Percentiles rank a stretch among this genome's conserved stretches.
These are phyloP conservation scores for Solanum hybrid DNA, from an alignment of 305 asterid genomes.

Conservation along the genomic window DNA sequence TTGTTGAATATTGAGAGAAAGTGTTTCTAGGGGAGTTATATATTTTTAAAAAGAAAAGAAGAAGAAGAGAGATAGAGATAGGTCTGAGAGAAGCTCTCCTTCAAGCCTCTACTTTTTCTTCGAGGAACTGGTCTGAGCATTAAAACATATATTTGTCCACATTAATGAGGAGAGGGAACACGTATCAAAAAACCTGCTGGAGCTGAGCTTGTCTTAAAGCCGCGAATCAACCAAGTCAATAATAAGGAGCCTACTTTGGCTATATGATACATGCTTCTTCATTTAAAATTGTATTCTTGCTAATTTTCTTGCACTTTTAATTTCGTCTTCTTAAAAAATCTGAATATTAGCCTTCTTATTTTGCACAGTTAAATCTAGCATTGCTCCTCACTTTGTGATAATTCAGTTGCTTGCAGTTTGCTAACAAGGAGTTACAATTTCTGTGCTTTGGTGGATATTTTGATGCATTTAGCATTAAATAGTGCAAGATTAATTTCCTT, in stretches of 20 bases:
- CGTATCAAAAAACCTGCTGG: background rate
- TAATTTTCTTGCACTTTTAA: background rate
- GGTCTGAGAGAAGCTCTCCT: background rate
- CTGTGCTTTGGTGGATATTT: background rate
- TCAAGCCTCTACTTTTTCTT: background rate
- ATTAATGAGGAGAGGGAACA: background rate
- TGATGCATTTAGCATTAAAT: constrained; percentile 8
- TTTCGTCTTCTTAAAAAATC: background rate
- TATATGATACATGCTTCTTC: background rate
- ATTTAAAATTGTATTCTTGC: background rate
- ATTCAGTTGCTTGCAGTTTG: background rate
- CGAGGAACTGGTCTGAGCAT: background rate
- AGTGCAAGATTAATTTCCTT: background rate
- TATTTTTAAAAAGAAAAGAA: background rate
- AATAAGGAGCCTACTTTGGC: background rate
- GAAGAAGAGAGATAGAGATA: background rate
- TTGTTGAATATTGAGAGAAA: background rate
- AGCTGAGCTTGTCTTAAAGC: background rate
- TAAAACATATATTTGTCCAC: background rate
- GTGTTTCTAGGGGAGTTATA: background rate
- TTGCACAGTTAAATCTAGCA: background rate
- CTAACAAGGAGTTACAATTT: background rate
- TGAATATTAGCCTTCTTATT: background rate
- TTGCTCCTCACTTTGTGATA: background rate
- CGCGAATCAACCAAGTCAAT: background rate